Conservation (phyloP, 192 early-diverging fungal genomes). For the Powellomyces hirtus region DNA sequence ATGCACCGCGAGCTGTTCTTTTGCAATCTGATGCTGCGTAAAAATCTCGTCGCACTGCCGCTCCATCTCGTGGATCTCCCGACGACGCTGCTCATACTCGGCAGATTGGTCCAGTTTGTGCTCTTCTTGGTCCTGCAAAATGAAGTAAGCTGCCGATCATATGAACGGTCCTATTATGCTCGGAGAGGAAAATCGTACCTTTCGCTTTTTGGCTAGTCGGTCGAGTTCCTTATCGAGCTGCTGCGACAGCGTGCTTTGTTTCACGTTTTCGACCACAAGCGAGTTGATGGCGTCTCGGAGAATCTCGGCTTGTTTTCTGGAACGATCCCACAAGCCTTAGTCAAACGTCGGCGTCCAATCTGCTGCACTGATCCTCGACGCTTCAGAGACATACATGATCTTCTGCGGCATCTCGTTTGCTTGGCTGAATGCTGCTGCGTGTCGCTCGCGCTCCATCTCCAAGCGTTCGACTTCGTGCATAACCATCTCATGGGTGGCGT, state of each 20-base stretch:
- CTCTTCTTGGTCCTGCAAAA: conserved; percentile 51
- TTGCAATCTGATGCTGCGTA: conserved; percentile 63
- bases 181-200: conserved; percentile 20
- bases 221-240: conserved; percentile 62
- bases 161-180: not conserved
- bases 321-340: too few species aligned
- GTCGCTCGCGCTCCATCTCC: conserved; percentile 57
- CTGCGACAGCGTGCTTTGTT: conserved; percentile 46
- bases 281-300: conserved; percentile 56
- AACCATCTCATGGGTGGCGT: conserved; percentile 50
- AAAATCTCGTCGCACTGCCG: conserved; percentile 58
- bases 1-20: conserved; percentile 56
- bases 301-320: conserved; percentile 58
- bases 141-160: not conserved
- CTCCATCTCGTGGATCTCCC: conserved; percentile 59
- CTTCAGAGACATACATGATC: conserved; percentile 56
- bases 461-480: conserved; percentile 54
- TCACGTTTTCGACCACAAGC: conserved; percentile 55
- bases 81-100: conserved; percentile 52
- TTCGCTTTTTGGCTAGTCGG: conserved; percentile 45
- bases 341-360: too few species aligned
- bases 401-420: conserved; percentile 61
- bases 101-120: conserved; percentile 50
- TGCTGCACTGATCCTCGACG: too few species aligned
- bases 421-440: conserved; percentile 48